Evolutionary conservation across 106 monocot species (phyloP).

Genomic region (Phalaenopsis equestris): DNA sequence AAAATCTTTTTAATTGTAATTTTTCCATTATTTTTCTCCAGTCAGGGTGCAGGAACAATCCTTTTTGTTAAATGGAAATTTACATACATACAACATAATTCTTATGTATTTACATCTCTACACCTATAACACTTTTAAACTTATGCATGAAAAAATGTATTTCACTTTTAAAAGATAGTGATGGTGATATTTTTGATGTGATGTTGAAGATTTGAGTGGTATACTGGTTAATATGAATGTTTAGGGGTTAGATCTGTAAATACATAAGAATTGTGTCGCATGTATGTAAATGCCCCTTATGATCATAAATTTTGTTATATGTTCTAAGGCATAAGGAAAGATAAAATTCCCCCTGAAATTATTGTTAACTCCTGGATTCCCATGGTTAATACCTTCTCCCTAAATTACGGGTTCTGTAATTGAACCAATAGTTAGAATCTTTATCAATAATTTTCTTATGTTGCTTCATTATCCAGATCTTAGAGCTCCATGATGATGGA

Average conservation of each 20-base stretch:
- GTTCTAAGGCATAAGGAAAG: not conserved
- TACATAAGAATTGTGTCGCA: too few relatives aligned
- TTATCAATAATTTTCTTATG: not conserved
- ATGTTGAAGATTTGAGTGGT: too few relatives aligned
- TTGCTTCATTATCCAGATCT: slow-evolving; percentile 41
- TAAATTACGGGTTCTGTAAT: not conserved
- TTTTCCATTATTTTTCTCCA: not conserved
- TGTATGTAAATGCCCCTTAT: too few relatives aligned
- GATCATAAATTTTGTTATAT: not conserved
- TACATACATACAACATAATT: too few relatives aligned
- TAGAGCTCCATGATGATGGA: slow-evolving; percentile 69
- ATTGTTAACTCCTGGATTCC: not conserved
- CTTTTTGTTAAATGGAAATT: not conserved
- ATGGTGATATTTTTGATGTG: too few relatives aligned
- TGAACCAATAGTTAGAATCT: not conserved
- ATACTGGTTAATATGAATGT: too few relatives aligned
- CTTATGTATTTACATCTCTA: too few relatives aligned
- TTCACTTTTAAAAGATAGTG: too few relatives aligned
- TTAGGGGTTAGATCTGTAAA: too few relatives aligned
- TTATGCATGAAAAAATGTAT: too few relatives aligned
- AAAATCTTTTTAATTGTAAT: not conserved
- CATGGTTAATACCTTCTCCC: not conserved
- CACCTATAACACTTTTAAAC: too few relatives aligned
- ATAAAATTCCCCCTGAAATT: not conserved
- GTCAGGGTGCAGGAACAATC: too few relatives aligned